These are phyloP conservation scores for Euphorbia neoarborescens DNA, from an alignment of 441 rosid species.

Conservation along the genomic window DNA sequence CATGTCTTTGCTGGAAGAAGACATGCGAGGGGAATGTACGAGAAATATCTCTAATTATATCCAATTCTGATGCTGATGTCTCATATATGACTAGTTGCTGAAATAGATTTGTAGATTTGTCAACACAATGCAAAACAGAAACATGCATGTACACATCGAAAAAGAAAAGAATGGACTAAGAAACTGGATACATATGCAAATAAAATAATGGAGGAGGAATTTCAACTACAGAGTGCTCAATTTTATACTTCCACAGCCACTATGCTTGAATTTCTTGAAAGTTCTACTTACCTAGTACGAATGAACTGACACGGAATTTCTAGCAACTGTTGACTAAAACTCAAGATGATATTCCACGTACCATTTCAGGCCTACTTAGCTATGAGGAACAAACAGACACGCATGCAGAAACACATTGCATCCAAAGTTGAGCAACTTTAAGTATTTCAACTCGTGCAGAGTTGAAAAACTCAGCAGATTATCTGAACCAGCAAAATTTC, in stretches of 20 bases:
- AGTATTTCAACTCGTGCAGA: background rate
- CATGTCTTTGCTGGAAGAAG: slow-evolving; percentile 95
- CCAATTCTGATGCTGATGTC: slow-evolving; percentile 89
- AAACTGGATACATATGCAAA: background rate
- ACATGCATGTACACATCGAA: background rate
- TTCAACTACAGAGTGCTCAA: background rate
- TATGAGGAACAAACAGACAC: background rate
- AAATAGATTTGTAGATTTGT: slow-evolving; percentile 19
- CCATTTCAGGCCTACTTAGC: background rate
- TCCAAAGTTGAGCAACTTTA: background rate
- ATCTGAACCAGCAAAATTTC: background rate
- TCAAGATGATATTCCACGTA: background rate
- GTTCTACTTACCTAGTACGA: background rate
- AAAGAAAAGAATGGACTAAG: background rate
- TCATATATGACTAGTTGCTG: slow-evolving; percentile 90
- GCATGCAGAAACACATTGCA: background rate
- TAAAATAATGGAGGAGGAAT: background rate
- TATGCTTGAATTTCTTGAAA: background rate
- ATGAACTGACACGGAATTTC: background rate
- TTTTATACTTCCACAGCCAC: background rate
- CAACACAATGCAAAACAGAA: slow-evolving; percentile 12
- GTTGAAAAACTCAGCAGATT: background rate
- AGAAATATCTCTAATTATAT: slow-evolving; percentile 85
- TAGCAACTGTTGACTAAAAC: background rate
- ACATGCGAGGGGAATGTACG: slow-evolving; percentile 96